Conservation (phyloP, 164 flowering plant species). For the Saururus chinensis region DNA sequence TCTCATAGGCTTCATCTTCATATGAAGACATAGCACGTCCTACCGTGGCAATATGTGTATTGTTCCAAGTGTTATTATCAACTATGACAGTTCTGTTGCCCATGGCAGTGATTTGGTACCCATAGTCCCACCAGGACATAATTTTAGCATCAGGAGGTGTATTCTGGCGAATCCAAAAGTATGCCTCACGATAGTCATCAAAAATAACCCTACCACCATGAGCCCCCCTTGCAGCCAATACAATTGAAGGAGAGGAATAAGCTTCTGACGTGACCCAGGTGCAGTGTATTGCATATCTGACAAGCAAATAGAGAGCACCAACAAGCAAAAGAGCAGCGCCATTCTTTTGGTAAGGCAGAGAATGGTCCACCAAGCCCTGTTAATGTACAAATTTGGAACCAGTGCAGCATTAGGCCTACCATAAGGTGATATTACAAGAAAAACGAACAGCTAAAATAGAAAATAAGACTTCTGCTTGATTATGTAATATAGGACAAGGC, state of each 20-base stretch:
- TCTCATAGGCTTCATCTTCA: conserved; percentile 95
- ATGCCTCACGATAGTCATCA: conserved; percentile 98
- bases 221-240: conserved; percentile 95
- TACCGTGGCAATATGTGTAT: conserved; percentile 97
- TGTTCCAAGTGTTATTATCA: conserved; percentile 98
- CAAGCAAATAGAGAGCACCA: conserved; percentile 85
- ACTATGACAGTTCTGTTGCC: conserved; percentile 97
- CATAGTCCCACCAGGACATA: conserved; percentile 99
- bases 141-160: conserved; percentile 96
- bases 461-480: background rate
- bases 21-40: conserved; percentile 99
- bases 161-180: conserved; percentile 96
- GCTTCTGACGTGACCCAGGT: conserved; percentile 99
- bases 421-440: background rate
- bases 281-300: conserved; percentile 84
- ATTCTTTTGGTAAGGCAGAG: conserved; percentile 76
- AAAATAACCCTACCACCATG: conserved; percentile 90
- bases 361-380: conserved; percentile 59
- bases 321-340: conserved; percentile 80
- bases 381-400: background rate
- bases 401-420: background rate
- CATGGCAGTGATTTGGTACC: conserved; percentile 99
- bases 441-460: background rate
- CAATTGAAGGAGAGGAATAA: conserved; percentile 97
- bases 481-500: background rate